Evolutionary conservation across 495 filamentous ascomycete species (phyloP), one percentile per base, ranked within the genome.

Genomic region (Parathielavia appendiculata): DNA sequence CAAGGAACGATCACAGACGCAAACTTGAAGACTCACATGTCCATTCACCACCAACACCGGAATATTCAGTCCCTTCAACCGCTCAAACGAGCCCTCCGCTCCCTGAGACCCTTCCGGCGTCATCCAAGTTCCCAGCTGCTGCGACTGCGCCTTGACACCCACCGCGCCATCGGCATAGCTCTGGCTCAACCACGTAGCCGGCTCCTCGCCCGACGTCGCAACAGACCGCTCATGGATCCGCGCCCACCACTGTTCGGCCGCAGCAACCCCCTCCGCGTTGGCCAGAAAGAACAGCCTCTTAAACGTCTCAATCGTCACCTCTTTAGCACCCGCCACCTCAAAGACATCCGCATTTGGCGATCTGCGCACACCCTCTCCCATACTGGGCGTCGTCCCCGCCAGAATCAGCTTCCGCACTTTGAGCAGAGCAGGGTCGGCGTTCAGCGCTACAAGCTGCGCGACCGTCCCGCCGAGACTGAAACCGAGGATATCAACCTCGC

Each of bases 1-100:
- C n/a, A n/a, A n/a, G n/a, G n/a, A n/a, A n/a, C n/a, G n/a, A n/a
- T n/a, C n/a, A n/a, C n/a, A n/a, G n/a, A n/a, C n/a, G n/a, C n/a
- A n/a, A n/a, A n/a, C n/a, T n/a, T n/a, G 7, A 11, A 56, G 17
- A 60, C 58, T 65, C 51, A 61, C 60, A 52, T 62, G 34, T 23
- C 72, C 69, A 56, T 72, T 71, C 9, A 63, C 59, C n/a, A 73
- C 62, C 45, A 73, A 54, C 1, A 73, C 66, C 39, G 66, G 66
- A 39, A 69, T 67, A 44, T 65, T 57, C 51, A 75, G 50, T 46
- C 63, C 65, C 26, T 36, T 39, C 16, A 73, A 54, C 48, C 68
- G 19, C 19, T 66, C 62, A 62, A 64, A 70, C 16, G 66, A 65
- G 30, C 65, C 62, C 14, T 62, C 60, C 38, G n/a, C 5, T 7